phyloP scores from a whole-genome alignment of 2,329 filamentous ascomycete species.

The Ascochyta fabae region DNA sequence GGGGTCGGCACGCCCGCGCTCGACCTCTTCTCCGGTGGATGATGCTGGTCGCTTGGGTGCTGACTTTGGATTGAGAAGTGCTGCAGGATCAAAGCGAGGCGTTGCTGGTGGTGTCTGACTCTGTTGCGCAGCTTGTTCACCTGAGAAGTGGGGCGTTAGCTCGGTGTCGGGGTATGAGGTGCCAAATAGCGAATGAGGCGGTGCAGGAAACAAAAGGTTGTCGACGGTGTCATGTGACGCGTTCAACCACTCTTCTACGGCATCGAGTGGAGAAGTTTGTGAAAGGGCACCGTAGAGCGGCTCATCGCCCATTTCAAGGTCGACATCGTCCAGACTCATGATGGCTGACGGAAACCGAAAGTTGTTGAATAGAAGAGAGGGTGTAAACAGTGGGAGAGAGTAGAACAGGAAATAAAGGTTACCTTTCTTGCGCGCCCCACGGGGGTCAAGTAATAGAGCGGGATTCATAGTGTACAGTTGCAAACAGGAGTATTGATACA shows the following conservation, averaged over 20 bases:
- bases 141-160: slow-evolving; percentile 30
- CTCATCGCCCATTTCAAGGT: slow-evolving; percentile 12
- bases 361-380: not conserved
- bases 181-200: not conserved
- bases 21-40: slow-evolving; percentile 21
- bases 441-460: slow-evolving; percentile 36
- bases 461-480: slow-evolving; percentile 29
- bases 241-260: slow-evolving; percentile 7
- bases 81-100: slow-evolving; percentile 33
- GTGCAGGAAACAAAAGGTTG: not conserved
- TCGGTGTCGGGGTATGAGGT: not conserved
- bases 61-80: slow-evolving; percentile 44
- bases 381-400: not conserved
- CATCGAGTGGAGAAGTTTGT: slow-evolving; percentile 3
- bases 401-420: slow-evolving; percentile 18
- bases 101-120: slow-evolving; percentile 9
- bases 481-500: slow-evolving; percentile 14
- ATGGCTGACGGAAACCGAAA: not conserved
- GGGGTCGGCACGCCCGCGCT: slow-evolving; percentile 33
- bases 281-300: not conserved
- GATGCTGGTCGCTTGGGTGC: slow-evolving; percentile 41
- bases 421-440: slow-evolving; percentile 34
- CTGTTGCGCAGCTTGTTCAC: slow-evolving; percentile 24
- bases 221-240: slow-evolving; percentile 1
- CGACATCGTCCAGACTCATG: slow-evolving; percentile 3